Evolutionary conservation across 1,284 basidiomycete species (phyloP).

Genomic region (Leccinum fuscescens): DNA sequence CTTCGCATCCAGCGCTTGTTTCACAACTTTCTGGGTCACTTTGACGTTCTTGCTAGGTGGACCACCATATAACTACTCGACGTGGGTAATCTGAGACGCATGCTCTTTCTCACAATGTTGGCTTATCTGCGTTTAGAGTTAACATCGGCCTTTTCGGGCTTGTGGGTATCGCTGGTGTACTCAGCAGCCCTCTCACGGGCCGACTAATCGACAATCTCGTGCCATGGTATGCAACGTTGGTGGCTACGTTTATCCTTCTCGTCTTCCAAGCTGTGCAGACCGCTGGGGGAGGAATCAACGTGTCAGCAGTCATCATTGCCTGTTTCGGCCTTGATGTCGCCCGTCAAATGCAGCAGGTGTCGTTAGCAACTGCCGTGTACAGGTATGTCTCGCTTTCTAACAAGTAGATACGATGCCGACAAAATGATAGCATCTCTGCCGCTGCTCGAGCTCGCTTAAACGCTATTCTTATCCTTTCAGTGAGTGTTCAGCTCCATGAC

Average conservation of each 20-base stretch:
- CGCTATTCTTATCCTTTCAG: conserved; percentile 59
- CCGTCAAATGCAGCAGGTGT: conserved; percentile 45
- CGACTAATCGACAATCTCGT: conserved; percentile 59
- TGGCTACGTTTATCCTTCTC: conserved; percentile 43
- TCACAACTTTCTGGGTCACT: conserved; percentile 68
- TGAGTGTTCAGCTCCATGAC: conserved; percentile 23
- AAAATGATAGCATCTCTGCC: conserved; percentile 46
- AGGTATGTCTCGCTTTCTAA: conserved; percentile 22
- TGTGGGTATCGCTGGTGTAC: conserved; percentile 67
- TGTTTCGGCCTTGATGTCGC: conserved; percentile 46
- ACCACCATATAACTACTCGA: conserved; percentile 63
- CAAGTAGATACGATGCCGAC: background rate
- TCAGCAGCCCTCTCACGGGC: conserved; percentile 60
- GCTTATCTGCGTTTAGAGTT: conserved; percentile 39
- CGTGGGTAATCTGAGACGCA: conserved; percentile 39
- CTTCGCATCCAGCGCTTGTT: conserved; percentile 55
- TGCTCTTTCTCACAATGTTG: background rate
- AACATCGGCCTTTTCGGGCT: conserved; percentile 72
- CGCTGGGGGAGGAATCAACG: conserved; percentile 56
- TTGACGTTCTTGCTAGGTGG: conserved; percentile 70
- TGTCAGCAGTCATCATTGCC: conserved; percentile 53
- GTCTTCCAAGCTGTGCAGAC: conserved; percentile 52
- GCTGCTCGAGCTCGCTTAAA: conserved; percentile 61
- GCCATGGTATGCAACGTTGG: conserved; percentile 64
- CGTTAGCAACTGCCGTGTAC: conserved; percentile 38